A percentile compares a stretch with the other conserved stretches of the same genome.
phyloP scores from a whole-genome alignment of 1,284 basidiomycete species.

The Moniliophthora roreri region DNA sequence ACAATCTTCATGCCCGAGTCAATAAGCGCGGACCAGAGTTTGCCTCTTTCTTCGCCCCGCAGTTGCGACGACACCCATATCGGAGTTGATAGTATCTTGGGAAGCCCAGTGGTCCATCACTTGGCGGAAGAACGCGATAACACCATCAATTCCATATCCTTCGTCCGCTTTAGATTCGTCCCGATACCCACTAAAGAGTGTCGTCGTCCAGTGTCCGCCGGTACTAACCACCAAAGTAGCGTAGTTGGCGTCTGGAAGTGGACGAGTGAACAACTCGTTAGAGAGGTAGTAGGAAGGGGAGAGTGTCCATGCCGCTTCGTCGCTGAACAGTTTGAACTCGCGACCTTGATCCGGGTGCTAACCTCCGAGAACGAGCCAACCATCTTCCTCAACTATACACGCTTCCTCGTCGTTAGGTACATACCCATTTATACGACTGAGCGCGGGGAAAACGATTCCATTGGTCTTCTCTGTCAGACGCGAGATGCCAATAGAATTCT shows the following conservation, averaged over 20 bases:
- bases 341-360: slow-evolving; percentile 26
- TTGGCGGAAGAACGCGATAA: slow-evolving; percentile 53
- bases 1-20: slow-evolving; percentile 65
- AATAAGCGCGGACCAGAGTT: slow-evolving; percentile 59
- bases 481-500: no score
- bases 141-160: slow-evolving; percentile 48
- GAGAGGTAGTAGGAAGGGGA: slow-evolving; percentile 52
- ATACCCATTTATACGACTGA: slow-evolving; percentile 52
- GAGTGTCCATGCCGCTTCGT: slow-evolving; percentile 53
- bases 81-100: slow-evolving; percentile 36
- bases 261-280: slow-evolving; percentile 41
- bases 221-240: slow-evolving; percentile 61
- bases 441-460: slow-evolving; percentile 45
- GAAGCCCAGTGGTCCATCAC: slow-evolving; percentile 55
- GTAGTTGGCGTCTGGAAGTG: slow-evolving; percentile 50
- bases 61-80: slow-evolving; percentile 14
- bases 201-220: slow-evolving; percentile 67
- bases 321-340: slow-evolving; percentile 47
- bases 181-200: slow-evolving; percentile 47
- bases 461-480: no score
- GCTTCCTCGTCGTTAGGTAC: slow-evolving; percentile 31
- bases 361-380: slow-evolving; percentile 67
- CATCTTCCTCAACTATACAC: slow-evolving; percentile 65
- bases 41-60: slow-evolving; percentile 33
- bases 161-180: slow-evolving; percentile 33